Evolutionary conservation across 2,329 filamentous ascomycete genomes (phyloP).

Genomic region (Xylaria sp.): DNA sequence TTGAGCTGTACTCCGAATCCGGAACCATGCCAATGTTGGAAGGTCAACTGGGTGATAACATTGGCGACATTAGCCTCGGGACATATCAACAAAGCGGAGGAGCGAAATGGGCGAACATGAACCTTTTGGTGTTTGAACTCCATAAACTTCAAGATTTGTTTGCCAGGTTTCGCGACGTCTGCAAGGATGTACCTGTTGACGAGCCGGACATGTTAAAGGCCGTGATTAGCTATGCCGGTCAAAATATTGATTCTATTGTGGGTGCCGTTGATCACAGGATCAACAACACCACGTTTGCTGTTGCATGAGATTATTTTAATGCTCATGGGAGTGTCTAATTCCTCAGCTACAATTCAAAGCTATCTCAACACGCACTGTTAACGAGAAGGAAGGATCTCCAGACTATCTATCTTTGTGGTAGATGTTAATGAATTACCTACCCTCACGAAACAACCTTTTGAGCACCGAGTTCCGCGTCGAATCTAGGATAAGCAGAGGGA

Average conservation of each 20-base stretch:
- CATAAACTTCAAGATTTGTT: conserved; percentile 61
- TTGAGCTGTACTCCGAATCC: conserved; percentile 54
- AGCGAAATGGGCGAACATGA: conserved; percentile 60
- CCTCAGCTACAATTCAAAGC: no score
- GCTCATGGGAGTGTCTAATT: no score
- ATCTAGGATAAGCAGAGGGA: not conserved
- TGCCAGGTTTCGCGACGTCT: conserved; percentile 57
- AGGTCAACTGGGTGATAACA: conserved; percentile 39
- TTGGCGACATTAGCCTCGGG: conserved; percentile 57
- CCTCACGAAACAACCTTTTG: not conserved
- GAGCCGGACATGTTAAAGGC: conserved; percentile 58
- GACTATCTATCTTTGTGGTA: not conserved
- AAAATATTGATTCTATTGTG: conserved; percentile 57
- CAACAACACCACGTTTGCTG: conserved; percentile 13
- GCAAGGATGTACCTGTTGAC: conserved; percentile 54
- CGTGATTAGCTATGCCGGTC: conserved; percentile 59
- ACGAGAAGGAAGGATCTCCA: not conserved
- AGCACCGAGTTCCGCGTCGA: no score
- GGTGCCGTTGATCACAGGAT: conserved; percentile 56
- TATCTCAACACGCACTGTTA: not conserved
- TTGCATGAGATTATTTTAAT: not conserved
- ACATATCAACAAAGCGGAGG: conserved; percentile 59
- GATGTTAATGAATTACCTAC: not conserved
- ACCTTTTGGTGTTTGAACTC: conserved; percentile 61
- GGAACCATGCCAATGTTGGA: conserved; percentile 38